These are phyloP conservation scores for Mallotus nudiflorus DNA, from an alignment of 345 rosid species.

Conservation along the genomic window DNA sequence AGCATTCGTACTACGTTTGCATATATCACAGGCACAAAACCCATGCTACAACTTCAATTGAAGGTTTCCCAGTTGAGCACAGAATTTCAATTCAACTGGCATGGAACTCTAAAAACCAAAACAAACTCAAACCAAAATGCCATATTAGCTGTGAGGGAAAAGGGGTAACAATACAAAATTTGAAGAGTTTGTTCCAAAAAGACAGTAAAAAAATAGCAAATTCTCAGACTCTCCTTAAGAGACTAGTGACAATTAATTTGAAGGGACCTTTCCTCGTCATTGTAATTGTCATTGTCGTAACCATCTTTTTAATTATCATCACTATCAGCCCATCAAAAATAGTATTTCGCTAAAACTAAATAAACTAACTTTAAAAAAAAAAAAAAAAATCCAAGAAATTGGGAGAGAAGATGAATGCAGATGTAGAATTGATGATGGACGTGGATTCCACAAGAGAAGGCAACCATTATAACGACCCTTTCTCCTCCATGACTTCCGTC, in stretches of 20 bases:
- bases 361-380: conserved; percentile 15
- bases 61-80: no score
- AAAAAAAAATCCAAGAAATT: background rate
- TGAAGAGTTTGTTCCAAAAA: conserved; percentile 12
- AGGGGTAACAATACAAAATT: conserved; percentile 10
- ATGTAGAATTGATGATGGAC: background rate
- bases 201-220: background rate
- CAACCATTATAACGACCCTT: background rate
- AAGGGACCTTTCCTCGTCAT: background rate
- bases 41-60: no score
- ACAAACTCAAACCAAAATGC: background rate
- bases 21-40: no score
- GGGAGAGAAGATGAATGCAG: background rate
- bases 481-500: no score
- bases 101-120: background rate
- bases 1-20: no score
- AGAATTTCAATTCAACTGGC: no score
- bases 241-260: background rate
- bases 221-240: background rate
- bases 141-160: background rate
- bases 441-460: conserved; percentile 4
- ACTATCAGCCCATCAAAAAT: conserved; percentile 20
- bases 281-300: no score
- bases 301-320: conserved; percentile 20
- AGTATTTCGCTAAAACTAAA: conserved; percentile 15